Conservation (phyloP, 1,284 basidiomycete species). For the Exsudoporus floridanus region DNA sequence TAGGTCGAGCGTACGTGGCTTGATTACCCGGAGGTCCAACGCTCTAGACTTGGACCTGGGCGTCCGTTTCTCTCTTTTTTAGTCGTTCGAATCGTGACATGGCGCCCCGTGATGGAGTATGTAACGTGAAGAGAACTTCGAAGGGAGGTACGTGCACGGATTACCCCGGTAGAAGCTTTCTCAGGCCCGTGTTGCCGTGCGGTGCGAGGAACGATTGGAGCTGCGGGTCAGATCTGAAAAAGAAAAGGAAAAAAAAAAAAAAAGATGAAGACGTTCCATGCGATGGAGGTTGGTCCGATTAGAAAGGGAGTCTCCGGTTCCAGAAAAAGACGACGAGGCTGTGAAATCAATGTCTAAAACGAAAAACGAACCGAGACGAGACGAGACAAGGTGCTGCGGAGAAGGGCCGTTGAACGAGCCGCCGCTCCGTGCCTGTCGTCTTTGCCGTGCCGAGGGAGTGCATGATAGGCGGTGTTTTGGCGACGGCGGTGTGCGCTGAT, state of each 20-base stretch:
- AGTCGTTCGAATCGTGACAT: not conserved
- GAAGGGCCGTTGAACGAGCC: not conserved
- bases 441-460: constrained; percentile 1
- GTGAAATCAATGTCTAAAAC: not conserved
- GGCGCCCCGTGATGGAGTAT: not conserved
- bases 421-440: not conserved
- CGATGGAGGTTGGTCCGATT: not conserved
- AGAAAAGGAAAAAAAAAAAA: not conserved
- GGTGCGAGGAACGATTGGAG: not conserved
- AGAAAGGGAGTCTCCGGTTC: not conserved
- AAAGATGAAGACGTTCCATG: not conserved
- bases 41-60: not conserved
- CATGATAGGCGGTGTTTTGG: not conserved
- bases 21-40: not conserved
- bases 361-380: not conserved
- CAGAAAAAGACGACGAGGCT: not conserved
- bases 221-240: not conserved
- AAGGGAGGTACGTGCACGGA: not conserved
- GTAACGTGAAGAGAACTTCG: not conserved
- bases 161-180: not conserved
- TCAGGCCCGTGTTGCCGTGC: not conserved
- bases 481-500: not conserved
- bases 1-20: not conserved
- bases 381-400: too few relatives aligned
- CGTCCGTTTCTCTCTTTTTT: not conserved